Base-by-base conservation (phyloP, 495 filamentous ascomycete species). In the Penicillium lagena region DNA sequence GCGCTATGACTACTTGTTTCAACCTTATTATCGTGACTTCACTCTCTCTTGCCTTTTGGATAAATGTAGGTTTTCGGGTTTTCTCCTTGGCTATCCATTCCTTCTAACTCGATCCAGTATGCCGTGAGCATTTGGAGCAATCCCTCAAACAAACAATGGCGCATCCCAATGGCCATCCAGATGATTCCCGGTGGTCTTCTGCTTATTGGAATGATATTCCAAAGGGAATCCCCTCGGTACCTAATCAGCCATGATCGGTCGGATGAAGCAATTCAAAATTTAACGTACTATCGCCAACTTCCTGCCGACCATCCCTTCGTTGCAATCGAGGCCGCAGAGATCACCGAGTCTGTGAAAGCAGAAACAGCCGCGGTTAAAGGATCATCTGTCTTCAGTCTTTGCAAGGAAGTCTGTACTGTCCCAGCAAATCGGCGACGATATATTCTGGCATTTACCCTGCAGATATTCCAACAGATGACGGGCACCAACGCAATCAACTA, bases 151-250 rank as follows among this genome's bases (percentile, higher is more conserved):
- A 34, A 34, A 9, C 32, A 34, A 34, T 34, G 32, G 32, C n/a
- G 9, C 3, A 34, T 34, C 5, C 32, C 78, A 4, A 80, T 81
- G 38, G 76, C 70, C 9, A 60, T 82, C 29, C 78, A 82, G 47
- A 64, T 81, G 10, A 73, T 80, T 43, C 77, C 78, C 2, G 72
- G 66, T 9, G 75, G 72, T 6, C 47, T 79, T 7, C 54, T 82
- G 32, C 2, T 34, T 3, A 34, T 34, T 12, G 32, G 32, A 11
- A 10, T 34, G 32, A 12, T 34, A 3, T 34, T 34, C 1, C 32
- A 11, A 12, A 34, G 7, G n/a, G 32, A 34, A 34, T 11, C 10
- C 7, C 32, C 32, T 1, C 32, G 32, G n/a, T 34, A 12, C 10
- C n/a, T 11, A 11, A 11, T 34, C 7, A 10, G n/a, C 9, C 32